Percentiles rank a stretch among this genome's conserved stretches.
These are phyloP conservation scores for Ajuga reptans DNA, from an alignment of 305 asterid species.

Conservation along the genomic window DNA sequence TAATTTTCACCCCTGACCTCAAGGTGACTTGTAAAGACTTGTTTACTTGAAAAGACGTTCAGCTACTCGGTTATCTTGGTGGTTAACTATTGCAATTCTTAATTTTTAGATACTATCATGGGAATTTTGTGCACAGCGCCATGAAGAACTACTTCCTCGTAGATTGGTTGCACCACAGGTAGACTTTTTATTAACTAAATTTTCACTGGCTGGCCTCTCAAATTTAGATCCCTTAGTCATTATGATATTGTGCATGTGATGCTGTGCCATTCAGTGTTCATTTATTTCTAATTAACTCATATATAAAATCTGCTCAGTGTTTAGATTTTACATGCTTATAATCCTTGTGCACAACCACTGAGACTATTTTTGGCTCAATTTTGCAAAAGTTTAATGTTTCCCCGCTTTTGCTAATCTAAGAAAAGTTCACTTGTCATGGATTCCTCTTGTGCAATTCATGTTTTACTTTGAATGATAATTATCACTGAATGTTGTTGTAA, in stretches of 20 bases:
- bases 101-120: slow-evolving; percentile 66
- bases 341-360: not conserved
- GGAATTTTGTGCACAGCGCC: slow-evolving; percentile 95
- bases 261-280: not conserved
- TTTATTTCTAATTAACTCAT: not conserved
- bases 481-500: not conserved
- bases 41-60: not conserved
- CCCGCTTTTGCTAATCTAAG: not conserved
- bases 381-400: not conserved
- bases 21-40: slow-evolving; percentile 41
- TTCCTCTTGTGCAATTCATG: not conserved
- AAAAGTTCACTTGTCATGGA: not conserved
- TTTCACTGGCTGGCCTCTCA: not conserved
- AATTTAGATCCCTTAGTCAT: not conserved
- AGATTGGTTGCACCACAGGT: slow-evolving; percentile 95
- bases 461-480: not conserved
- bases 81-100: slow-evolving; percentile 19
- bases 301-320: too few relatives aligned
- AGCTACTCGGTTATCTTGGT: slow-evolving; percentile 5
- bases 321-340: not conserved
- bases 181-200: slow-evolving; percentile 6
- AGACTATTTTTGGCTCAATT: not conserved
- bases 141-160: slow-evolving; percentile 95
- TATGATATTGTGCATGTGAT: not conserved
- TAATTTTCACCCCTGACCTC: slow-evolving; percentile 75